Percentiles rank a stretch among this genome's conserved stretches.
Evolutionary conservation across 2,329 filamentous ascomycete genomes (phyloP).

Genomic region (Claviceps purpurea): DNA sequence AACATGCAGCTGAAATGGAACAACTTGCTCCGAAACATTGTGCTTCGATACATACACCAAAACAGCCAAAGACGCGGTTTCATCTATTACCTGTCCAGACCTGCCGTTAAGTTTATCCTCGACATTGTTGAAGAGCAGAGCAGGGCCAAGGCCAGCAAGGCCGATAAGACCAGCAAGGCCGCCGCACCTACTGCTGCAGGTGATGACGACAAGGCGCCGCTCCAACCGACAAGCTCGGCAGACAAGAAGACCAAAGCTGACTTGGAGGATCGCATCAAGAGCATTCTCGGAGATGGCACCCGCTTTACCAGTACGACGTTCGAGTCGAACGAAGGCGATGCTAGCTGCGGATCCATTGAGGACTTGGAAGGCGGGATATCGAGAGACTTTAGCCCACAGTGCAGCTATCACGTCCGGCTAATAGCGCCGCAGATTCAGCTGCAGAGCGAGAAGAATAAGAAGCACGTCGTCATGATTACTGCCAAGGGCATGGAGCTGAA

Average conservation of each 20-base stretch:
- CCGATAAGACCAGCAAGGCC: constrained; percentile 10
- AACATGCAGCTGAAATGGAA: constrained; percentile 98
- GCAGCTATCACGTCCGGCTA: constrained; percentile 85
- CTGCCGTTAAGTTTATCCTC: constrained; percentile 93
- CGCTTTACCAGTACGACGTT: constrained; percentile 49
- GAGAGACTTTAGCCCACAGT: constrained; percentile 78
- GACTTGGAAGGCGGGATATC: constrained; percentile 65
- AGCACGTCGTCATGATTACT: constrained; percentile 90
- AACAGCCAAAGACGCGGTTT: constrained; percentile 92
- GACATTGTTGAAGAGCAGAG: constrained; percentile 94
- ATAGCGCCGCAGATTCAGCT: constrained; percentile 97
- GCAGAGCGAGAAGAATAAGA: constrained; percentile 95
- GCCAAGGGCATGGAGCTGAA: constrained; percentile 98
- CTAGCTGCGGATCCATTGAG: constrained; percentile 33
- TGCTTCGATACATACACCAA: constrained; percentile 93
- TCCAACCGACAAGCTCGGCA: constrained; percentile 24
- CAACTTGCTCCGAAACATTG: constrained; percentile 88
- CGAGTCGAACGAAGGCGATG: constrained; percentile 17
- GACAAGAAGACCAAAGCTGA: constrained; percentile 48
- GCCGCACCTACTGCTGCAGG: constrained; percentile 12
- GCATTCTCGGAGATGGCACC: constrained; percentile 71
- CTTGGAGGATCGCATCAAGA: constrained; percentile 73
- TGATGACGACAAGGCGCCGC: constrained; percentile 19
- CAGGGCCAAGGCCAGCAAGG: constrained; percentile 44
- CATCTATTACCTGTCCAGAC: constrained; percentile 91